Percentiles rank a stretch among this genome's conserved stretches.
Evolutionary conservation across 164 flowering plant species (phyloP).

Genomic region (Chimonanthus salicifolius): DNA sequence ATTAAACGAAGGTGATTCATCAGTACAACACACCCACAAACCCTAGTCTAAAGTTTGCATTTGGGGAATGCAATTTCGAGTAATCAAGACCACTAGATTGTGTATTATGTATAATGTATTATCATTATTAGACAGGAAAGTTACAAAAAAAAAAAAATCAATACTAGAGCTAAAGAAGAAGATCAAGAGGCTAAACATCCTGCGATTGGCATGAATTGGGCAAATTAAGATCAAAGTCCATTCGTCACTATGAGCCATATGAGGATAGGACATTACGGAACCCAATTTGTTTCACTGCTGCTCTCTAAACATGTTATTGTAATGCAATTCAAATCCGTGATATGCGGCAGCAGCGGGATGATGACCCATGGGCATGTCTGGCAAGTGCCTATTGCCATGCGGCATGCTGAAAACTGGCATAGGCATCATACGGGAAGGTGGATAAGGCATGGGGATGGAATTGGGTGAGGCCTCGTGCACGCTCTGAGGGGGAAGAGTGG

Average conservation of each 20-base stretch:
- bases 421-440: constrained; percentile 19
- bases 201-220: too few relatives aligned
- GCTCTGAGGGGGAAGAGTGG: constrained; percentile 58
- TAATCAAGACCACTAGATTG: not conserved
- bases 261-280: constrained; percentile 17
- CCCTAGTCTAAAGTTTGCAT: too few relatives aligned
- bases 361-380: constrained; percentile 22
- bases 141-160: too few relatives aligned
- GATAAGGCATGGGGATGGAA: constrained; percentile 37
- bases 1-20: not conserved
- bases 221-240: constrained; percentile 1
- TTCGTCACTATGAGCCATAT: constrained; percentile 17
- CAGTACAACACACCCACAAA: not conserved
- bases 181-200: too few relatives aligned
- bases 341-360: constrained; percentile 9
- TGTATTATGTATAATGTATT: not conserved
- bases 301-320: constrained; percentile 20
- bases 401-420: constrained; percentile 31
- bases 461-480: constrained; percentile 27
- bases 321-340: constrained; percentile 22
- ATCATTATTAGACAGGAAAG: not conserved
- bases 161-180: not conserved
- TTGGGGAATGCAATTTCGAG: not conserved
- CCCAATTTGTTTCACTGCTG: constrained; percentile 19
- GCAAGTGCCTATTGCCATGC: constrained; percentile 36